These are phyloP conservation scores for Aspergillus bridgeri DNA, from an alignment of 495 filamentous ascomycete genomes.

Conservation along the genomic window DNA sequence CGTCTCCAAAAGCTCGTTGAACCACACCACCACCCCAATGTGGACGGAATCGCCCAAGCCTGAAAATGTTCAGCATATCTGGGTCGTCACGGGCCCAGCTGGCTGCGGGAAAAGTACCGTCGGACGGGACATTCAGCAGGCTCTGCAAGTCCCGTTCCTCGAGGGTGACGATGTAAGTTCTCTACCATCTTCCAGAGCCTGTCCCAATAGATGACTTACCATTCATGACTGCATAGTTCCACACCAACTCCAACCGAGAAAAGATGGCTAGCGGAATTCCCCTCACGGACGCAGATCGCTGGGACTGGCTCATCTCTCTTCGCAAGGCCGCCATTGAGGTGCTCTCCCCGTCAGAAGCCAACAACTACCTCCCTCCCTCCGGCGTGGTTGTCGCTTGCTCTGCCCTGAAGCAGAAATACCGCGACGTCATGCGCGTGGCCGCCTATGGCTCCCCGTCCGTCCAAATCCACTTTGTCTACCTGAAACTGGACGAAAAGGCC, in stretches of 20 bases:
- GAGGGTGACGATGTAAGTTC: slow-evolving; percentile 91
- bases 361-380: slow-evolving; percentile 46
- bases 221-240: slow-evolving; percentile 58
- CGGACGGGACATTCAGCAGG: slow-evolving; percentile 68
- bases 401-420: slow-evolving; percentile 94
- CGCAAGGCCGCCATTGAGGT: slow-evolving; percentile 72
- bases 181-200: not conserved
- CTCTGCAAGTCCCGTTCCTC: slow-evolving; percentile 75
- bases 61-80: slow-evolving; percentile 70
- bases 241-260: slow-evolving; percentile 77
- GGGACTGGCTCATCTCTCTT: slow-evolving; percentile 94
- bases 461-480: slow-evolving; percentile 88
- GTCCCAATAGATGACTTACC: slow-evolving; percentile 12
- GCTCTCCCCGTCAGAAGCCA: slow-evolving; percentile 51
- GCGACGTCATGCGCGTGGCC: slow-evolving; percentile 91
- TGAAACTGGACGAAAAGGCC: slow-evolving; percentile 69
- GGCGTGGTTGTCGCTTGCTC: slow-evolving; percentile 96
- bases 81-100: slow-evolving; percentile 95
- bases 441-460: slow-evolving; percentile 73
- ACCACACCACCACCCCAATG: slow-evolving; percentile 19
- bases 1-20: slow-evolving; percentile 22
- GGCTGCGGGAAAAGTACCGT: slow-evolving; percentile 96
- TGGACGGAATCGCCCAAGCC: slow-evolving; percentile 17
- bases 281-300: slow-evolving; percentile 91
- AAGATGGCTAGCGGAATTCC: slow-evolving; percentile 90